These are phyloP conservation scores for Ogataea trehalophila DNA, from an alignment of 805 yeast species.

Conservation along the genomic window DNA sequence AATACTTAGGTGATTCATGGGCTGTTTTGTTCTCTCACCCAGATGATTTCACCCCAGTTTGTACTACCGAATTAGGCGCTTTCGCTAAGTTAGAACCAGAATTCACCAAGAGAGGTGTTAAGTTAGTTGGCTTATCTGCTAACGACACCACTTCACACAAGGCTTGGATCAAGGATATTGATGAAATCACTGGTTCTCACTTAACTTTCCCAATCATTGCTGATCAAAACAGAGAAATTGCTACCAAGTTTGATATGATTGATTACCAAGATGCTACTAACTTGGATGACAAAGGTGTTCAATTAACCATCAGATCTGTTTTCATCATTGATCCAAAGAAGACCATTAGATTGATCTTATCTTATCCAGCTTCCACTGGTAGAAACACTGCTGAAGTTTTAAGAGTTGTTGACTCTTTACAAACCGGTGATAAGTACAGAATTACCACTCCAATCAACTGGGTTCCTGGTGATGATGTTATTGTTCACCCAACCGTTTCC, in stretches of 20 bases:
- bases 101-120: constrained; percentile 58
- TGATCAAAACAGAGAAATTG: constrained; percentile 57
- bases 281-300: constrained; percentile 58
- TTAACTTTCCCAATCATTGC: constrained; percentile 66
- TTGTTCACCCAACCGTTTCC: constrained; percentile 61
- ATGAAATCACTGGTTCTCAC: constrained; percentile 56
- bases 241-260: constrained; percentile 62
- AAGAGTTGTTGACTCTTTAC: constrained; percentile 66
- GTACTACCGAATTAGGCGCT: constrained; percentile 76
- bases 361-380: constrained; percentile 73
- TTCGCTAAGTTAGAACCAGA: constrained; percentile 69
- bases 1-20: constrained; percentile 60
- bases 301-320: constrained; percentile 66
- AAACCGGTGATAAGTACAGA: constrained; percentile 54
- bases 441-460: constrained; percentile 67
- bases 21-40: constrained; percentile 69
- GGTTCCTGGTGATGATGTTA: constrained; percentile 71
- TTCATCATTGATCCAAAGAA: constrained; percentile 66
- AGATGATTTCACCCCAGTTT: constrained; percentile 74
- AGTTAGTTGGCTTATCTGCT: constrained; percentile 64
- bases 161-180: constrained; percentile 68
- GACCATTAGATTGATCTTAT: constrained; percentile 54
- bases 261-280: constrained; percentile 66
- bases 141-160: constrained; percentile 58
- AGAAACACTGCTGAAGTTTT: constrained; percentile 73